Conservation (phyloP, 805 yeast species). For the Jamesozyma gamospora region DNA sequence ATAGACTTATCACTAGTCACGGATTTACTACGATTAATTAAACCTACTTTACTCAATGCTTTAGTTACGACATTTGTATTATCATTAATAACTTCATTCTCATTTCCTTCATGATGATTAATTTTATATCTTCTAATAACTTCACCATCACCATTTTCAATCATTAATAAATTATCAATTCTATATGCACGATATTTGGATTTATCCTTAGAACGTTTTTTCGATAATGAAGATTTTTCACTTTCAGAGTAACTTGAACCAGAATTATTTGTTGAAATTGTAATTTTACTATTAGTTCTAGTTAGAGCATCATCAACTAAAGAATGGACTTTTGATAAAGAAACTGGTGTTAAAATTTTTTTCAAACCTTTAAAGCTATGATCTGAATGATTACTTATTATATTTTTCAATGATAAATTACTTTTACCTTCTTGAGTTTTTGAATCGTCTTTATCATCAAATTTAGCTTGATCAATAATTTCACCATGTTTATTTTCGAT, state of each 20-base stretch:
- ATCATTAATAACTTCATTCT: conserved; percentile 2
- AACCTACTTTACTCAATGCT: conserved; percentile 48
- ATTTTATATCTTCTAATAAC: conserved; percentile 73
- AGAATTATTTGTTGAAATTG: not conserved
- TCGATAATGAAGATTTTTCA: not conserved
- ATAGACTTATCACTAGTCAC: not conserved
- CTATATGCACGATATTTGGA: conserved; percentile 56
- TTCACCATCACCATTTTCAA: conserved; percentile 90
- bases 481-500: conserved; percentile 84
- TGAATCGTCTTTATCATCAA: conserved; percentile 14
- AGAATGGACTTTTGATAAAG: conserved; percentile 13
- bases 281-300: conserved; percentile 1
- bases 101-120: conserved; percentile 39
- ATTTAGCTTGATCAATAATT: conserved; percentile 46
- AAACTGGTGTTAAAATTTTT: conserved; percentile 15
- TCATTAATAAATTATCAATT: conserved; percentile 63
- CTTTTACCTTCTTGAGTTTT: not conserved
- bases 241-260: not conserved
- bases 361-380: conserved; percentile 26
- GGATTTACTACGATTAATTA: conserved; percentile 25
- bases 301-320: conserved; percentile 8
- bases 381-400: conserved; percentile 18
- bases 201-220: conserved; percentile 1
- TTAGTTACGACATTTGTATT: conserved; percentile 34
- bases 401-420: conserved; percentile 5